These are phyloP conservation scores for Zizania latifolia DNA, from an alignment of 176 grass and related monocot species.

Conservation along the genomic window DNA sequence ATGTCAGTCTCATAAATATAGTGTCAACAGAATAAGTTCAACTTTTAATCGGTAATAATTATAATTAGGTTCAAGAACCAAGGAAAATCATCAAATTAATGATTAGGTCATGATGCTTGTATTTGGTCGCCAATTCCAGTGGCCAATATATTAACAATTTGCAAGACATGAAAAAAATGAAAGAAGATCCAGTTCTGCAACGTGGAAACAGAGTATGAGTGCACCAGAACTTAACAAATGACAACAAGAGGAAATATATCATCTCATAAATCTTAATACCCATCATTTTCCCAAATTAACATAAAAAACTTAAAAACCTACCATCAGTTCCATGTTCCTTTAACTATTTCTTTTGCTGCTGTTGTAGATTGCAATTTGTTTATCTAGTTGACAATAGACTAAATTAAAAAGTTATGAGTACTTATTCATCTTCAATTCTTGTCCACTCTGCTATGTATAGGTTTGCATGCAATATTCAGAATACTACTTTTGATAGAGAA, in stretches of 20 bases:
- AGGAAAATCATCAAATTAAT: background rate
- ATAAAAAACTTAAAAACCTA: background rate
- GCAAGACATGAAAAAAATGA: background rate
- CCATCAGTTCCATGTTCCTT: background rate
- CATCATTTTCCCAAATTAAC: background rate
- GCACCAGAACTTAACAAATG: background rate
- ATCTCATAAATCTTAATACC: background rate
- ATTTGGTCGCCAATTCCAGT: background rate
- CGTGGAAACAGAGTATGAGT: background rate
- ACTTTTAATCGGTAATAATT: slow-evolving; percentile 2
- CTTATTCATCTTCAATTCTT: background rate
- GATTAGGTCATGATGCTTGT: background rate
- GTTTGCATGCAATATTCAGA: too few relatives aligned
- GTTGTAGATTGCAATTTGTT: background rate
- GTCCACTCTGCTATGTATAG: background rate
- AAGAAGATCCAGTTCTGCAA: background rate
- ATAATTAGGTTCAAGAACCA: background rate
- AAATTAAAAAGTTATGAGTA: background rate
- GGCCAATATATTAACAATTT: background rate
- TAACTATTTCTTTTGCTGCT: background rate
- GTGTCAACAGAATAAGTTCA: background rate
- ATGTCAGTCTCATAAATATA: background rate
- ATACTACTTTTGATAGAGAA: background rate
- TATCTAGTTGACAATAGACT: background rate
- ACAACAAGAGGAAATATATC: background rate